These are phyloP conservation scores for Echium plantagineum DNA, from an alignment of 257 asterid species.

Conservation along the genomic window DNA sequence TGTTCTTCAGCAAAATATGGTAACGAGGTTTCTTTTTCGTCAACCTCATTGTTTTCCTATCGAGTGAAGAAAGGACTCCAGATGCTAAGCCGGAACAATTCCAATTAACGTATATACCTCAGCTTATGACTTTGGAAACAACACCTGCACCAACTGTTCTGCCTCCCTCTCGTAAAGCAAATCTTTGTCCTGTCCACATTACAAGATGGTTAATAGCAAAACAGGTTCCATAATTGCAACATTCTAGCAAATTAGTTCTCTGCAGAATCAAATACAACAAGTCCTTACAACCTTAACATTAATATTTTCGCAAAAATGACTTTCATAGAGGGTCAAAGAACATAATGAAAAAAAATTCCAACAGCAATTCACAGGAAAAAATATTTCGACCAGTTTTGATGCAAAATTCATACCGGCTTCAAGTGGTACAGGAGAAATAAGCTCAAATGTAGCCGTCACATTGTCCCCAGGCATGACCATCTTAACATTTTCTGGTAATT, in stretches of 20 bases:
- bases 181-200: conserved; percentile 60
- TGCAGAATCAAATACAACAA: background rate
- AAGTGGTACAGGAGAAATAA: conserved; percentile 80
- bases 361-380: background rate
- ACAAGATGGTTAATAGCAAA: no score
- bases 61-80: no score
- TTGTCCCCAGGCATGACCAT: conserved; percentile 99
- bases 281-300: background rate
- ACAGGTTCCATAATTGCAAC: background rate
- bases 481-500: conserved; percentile 92
- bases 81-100: background rate
- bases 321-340: background rate
- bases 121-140: conserved; percentile 74
- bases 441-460: conserved; percentile 84
- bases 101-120: conserved; percentile 11
- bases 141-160: conserved; percentile 99
- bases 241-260: background rate
- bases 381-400: background rate
- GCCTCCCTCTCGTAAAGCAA: conserved; percentile 97
- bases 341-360: background rate
- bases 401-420: conserved; percentile 49
- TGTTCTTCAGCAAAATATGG: no score
- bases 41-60: no score
- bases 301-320: no score
- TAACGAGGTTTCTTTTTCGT: no score